Conservation (phyloP, 805 yeast species). For the Yamadazyma ubonensis region DNA sequence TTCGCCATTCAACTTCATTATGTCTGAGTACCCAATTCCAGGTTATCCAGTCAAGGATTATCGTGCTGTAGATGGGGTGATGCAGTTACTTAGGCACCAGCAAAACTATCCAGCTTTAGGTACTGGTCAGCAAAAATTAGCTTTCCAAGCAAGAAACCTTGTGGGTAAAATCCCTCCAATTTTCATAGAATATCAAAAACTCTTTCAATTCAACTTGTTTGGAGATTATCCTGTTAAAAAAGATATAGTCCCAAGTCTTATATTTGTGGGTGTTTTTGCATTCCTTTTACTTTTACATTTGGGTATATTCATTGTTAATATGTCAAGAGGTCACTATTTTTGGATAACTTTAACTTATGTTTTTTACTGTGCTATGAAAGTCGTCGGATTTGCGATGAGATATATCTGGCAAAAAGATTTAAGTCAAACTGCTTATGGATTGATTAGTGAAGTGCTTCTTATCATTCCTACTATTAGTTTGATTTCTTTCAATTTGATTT, state of each 20-base stretch:
- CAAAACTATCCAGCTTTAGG: constrained; percentile 33
- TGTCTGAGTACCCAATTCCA: constrained; percentile 8
- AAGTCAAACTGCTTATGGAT: constrained; percentile 46
- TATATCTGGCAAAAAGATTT: constrained; percentile 58
- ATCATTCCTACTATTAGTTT: constrained; percentile 59
- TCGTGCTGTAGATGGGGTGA: constrained; percentile 30
- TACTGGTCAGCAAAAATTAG: constrained; percentile 26
- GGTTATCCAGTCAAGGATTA: constrained; percentile 15
- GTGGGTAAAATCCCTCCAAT: constrained; percentile 43
- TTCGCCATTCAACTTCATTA: no score
- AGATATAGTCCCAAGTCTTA: constrained; percentile 61
- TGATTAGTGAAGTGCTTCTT: constrained; percentile 55
- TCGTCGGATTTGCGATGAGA: constrained; percentile 60
- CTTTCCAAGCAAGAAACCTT: constrained; percentile 30
- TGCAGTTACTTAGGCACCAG: constrained; percentile 27
- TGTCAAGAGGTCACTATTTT: constrained; percentile 58
- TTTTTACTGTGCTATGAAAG: constrained; percentile 51
- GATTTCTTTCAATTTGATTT: constrained; percentile 57
- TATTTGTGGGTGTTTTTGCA: constrained; percentile 54
- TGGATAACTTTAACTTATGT: constrained; percentile 53
- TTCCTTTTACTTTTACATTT: constrained; percentile 49
- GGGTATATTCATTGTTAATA: constrained; percentile 47
- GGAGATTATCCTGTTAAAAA: constrained; percentile 57
- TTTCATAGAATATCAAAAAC: constrained; percentile 37
- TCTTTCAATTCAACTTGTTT: constrained; percentile 50